Base-by-base conservation (phyloP, 164 flowering plant species). In the Sextonia rubra region DNA sequence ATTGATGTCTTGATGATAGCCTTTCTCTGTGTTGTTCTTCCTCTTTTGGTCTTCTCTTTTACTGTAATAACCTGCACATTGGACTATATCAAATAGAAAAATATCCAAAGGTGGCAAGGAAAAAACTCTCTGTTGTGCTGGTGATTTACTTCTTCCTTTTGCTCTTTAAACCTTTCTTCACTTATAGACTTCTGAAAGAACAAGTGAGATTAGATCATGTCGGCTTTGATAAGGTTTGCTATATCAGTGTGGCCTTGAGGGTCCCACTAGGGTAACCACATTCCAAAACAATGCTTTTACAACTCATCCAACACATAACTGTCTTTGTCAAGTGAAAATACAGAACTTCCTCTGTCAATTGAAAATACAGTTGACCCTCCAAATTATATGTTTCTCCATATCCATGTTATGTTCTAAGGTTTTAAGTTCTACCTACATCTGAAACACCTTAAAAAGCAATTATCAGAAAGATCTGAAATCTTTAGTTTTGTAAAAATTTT, bases 61-160 rank as follows among this genome's bases (percentile, higher is more conserved):
- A 76, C 84, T 81, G 83, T 84, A n/a, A n/a, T n/a, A n/a, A n/a
- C n/a, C n/a, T n/a, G n/a, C 77, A 62, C 80, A 70, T 82, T 73
- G 79, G 81, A 82, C 86, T 77, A 66, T 76, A 83, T 73, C 80
- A 52, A 52, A 52, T 52, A 15, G 17, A 80, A 82, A 82, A 73
- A 77, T 37, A 77, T 37, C 49, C 73, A 73, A 64, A 64, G 67
- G 17, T 56, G 65, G 76, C 27, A 63, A 47, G 66, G 8, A 37
- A 47, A 61, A 23, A 25, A 14, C 27, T 2, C 14, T 25, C 64
- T 14, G 25, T 12, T 25, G 30, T 25, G 25, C 5, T 8, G 67
- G 9, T 15, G 22, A 20, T 64, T 37, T 37, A 37, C 44, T 29
- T 29, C 44, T 64, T 64, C 29, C 20, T 29, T 64, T 15, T 8